Evolutionary conservation across 2,329 filamentous ascomycete species (phyloP).

Genomic region (Metarhizium humberi): DNA sequence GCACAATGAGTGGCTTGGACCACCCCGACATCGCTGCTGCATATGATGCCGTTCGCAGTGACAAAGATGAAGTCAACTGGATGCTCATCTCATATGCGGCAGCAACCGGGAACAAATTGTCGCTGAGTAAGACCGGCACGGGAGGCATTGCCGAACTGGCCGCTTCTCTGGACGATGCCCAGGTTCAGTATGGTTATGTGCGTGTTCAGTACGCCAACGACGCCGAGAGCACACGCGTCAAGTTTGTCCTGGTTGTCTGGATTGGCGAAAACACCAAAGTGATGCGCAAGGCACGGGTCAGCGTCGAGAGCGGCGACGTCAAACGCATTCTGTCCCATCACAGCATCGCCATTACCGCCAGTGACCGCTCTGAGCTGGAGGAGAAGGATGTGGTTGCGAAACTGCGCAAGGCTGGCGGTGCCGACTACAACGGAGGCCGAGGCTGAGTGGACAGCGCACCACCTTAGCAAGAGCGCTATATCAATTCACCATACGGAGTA

Average conservation of each 20-base stretch:
- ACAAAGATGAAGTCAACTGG: slow-evolving; percentile 59
- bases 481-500: not conserved
- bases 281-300: slow-evolving; percentile 62
- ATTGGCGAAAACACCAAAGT: slow-evolving; percentile 56
- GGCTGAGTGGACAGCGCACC: slow-evolving; percentile 26
- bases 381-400: slow-evolving; percentile 51
- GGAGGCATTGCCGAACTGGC: slow-evolving; percentile 53
- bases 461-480: too few species aligned
- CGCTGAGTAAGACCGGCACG: slow-evolving; percentile 45
- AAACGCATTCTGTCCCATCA: slow-evolving; percentile 56
- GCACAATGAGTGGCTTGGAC: slow-evolving; percentile 46
- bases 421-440: slow-evolving; percentile 60
- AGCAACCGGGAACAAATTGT: slow-evolving; percentile 45
- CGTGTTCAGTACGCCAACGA: slow-evolving; percentile 64
- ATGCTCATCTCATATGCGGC: slow-evolving; percentile 54
- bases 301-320: slow-evolving; percentile 56
- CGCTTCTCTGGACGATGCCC: slow-evolving; percentile 42
- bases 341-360: slow-evolving; percentile 54
- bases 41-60: slow-evolving; percentile 57
- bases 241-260: slow-evolving; percentile 61
- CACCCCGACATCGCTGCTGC: slow-evolving; percentile 51
- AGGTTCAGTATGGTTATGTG: slow-evolving; percentile 59
- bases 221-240: slow-evolving; percentile 57
- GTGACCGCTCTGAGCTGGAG: slow-evolving; percentile 49
- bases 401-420: slow-evolving; percentile 57